Base-by-base conservation (phyloP, 2,329 filamentous ascomycete genomes). In the Neoarthrinium moseri region DNA sequence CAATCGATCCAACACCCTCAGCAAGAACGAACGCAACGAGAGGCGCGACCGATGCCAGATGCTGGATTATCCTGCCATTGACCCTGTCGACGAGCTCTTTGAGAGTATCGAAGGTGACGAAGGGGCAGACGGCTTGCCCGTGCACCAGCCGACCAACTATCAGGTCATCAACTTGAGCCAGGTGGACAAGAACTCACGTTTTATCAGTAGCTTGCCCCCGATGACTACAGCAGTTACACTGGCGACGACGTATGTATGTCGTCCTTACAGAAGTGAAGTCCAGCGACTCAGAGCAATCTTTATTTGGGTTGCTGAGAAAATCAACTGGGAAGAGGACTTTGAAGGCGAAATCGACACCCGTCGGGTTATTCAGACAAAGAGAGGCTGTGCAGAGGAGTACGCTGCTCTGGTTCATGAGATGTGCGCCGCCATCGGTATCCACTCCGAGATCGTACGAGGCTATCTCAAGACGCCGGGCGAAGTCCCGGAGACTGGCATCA, bases 171-270 rank as follows among this genome's bases (percentile, higher is more conserved):
- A 92, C 64, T 75, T 97, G 34, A 82, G 78, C 47, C 81, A 96
- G 47, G 94, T 99, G 2, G 94, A 99, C 72, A 99, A 99, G 69
- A 96, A 91, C 61, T 88, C 91, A 5, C 84, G 94, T 2, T 99
- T 97, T 65, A 80, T 97, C 52, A 88, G 83, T 60, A 90, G 81
- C 55, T 74, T 96, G 13, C 91, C 92, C 1, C 83, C 89, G 0
- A 87, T 86, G 69, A 90, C 87, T 1, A 96, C 88, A 13, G 84
- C 92, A 0, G 80, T 86, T 21, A 88, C 86, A 23, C 74, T 99
- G 13, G 91, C 94, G 0, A 94, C 94, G 47, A 89, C 86, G 1
- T 96, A 96, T 62, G 84, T 99, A 10, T 99, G 95, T 61, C 83
- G 94, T 22, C 95, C 94, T 0, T 96, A 96, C 65, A 81, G 91